Base-by-base conservation (phyloP, 2,329 filamentous ascomycete species). In the Colletotrichum costaricense region DNA sequence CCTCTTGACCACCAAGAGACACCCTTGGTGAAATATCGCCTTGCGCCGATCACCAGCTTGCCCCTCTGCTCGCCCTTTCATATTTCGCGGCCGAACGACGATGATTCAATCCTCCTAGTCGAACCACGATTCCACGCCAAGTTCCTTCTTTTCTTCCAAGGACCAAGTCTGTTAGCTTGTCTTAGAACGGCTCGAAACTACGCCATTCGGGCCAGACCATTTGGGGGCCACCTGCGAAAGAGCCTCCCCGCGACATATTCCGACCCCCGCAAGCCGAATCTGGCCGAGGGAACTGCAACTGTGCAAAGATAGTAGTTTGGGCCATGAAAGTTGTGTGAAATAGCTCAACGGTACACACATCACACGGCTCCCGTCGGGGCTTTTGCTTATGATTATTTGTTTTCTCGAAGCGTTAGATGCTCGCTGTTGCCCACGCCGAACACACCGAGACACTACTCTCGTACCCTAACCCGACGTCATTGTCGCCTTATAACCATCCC, bases 261-360 rank as follows among this genome's bases (percentile, higher is more conserved):
- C 52, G 56, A 35, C 16, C 66, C 38, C 49, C 55, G 26, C 60
- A 69, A 59, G 60, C 57, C 65, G 64, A 73, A 19, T 8, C 8
- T 63, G 70, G 30, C 69, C 38, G 38, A 74, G 73, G 70, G 62
- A 73, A 38, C 26, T 56, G 64, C 63, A 46, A 42, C 26, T 58
- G 33, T 22, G 56, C 58, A 28, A 73, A 26, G 22, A 55, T 30
- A 49, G n/a, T 30, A 56, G 56, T 63, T 55, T 63, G 64, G 64
- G 69, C 22, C 38, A 74, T 73, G 73, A 73, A 22, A 63, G 46
- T 63, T 46, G 73, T 22, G 26, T 33, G n/a, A 60, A 66, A 28
- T 19, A 59, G 30, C 46, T 26, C 46, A 57, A 73, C 42, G 57
- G 24, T 63, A 66, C 33, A 62, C 67, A 33, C 55, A 72, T 38